Evolutionary conservation across 2,329 filamentous ascomycete genomes (phyloP).

Genomic region (Aspergillus cejpii): DNA sequence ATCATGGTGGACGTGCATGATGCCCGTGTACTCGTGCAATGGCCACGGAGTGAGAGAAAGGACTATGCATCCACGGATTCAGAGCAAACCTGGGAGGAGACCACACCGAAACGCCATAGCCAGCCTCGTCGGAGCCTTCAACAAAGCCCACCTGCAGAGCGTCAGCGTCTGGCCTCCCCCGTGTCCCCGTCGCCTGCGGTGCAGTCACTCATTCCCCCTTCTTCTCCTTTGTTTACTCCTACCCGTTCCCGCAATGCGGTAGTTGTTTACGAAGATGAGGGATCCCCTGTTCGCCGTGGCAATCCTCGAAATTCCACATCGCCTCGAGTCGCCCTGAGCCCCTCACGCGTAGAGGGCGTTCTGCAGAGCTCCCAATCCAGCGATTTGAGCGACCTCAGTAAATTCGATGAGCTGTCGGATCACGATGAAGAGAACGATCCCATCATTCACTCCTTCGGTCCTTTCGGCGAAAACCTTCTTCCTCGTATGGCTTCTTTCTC

Average conservation of each 20-base stretch:
- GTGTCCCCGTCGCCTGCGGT: slow-evolving; percentile 62
- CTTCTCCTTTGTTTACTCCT: slow-evolving; percentile 40
- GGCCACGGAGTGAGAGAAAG: slow-evolving; percentile 61
- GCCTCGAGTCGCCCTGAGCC: slow-evolving; percentile 31
- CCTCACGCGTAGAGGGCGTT: slow-evolving; percentile 26
- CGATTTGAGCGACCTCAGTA: slow-evolving; percentile 31
- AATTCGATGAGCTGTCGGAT: slow-evolving; percentile 62
- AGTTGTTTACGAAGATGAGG: slow-evolving; percentile 67
- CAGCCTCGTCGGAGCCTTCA: slow-evolving; percentile 25
- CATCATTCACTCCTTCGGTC: slow-evolving; percentile 83
- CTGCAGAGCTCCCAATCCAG: slow-evolving; percentile 31
- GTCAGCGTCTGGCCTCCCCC: slow-evolving; percentile 62
- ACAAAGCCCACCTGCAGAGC: slow-evolving; percentile 51
- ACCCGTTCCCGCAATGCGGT: slow-evolving; percentile 42
- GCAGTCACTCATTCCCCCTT: slow-evolving; percentile 40
- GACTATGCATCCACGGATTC: slow-evolving; percentile 50
- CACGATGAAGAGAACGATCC: slow-evolving; percentile 93
- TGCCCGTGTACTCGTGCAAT: slow-evolving; percentile 78
- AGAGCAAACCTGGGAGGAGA: slow-evolving; percentile 65
- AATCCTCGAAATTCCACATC: slow-evolving; percentile 20
- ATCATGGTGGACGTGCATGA: slow-evolving; percentile 96
- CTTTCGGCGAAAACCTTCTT: slow-evolving; percentile 80
- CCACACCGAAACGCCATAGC: slow-evolving; percentile 33
- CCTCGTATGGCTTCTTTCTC: slow-evolving; percentile 72
- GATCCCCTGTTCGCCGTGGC: slow-evolving; percentile 48